Evolutionary conservation across 169 alveolate species (phyloP).

Genomic region (Eimeria praecox): DNA sequence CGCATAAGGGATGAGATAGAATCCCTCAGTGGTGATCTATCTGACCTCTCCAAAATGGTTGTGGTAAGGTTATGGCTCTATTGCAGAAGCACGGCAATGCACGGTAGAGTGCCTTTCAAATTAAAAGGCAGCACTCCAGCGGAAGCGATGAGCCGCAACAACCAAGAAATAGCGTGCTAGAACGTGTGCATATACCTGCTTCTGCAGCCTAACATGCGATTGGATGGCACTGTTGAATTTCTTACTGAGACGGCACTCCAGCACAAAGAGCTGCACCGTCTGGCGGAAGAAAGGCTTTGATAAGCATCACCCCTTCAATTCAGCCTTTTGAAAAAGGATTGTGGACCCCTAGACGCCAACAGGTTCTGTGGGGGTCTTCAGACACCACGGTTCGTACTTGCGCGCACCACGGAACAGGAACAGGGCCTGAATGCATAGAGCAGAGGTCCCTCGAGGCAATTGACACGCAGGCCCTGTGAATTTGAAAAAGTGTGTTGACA

Average conservation of each 20-base stretch:
- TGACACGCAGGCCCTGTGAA: background rate
- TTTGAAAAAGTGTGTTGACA: no score
- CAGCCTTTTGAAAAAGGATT: background rate
- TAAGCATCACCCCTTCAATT: background rate
- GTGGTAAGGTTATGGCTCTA: background rate
- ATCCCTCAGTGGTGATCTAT: conserved; percentile 33
- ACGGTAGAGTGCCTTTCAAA: background rate
- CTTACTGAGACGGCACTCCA: conserved; percentile 72
- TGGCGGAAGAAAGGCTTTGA: background rate
- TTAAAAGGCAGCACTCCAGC: background rate
- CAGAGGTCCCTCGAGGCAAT: background rate
- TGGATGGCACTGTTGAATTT: conserved; percentile 71
- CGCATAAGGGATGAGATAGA: conserved; percentile 73
- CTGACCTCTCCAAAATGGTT: conserved; percentile 43
- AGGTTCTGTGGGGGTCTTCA: background rate
- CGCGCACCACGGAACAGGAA: background rate
- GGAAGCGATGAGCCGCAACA: background rate
- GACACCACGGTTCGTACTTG: background rate
- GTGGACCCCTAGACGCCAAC: background rate
- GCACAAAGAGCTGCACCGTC: conserved; percentile 35
- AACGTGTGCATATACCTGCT: background rate
- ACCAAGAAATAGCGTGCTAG: background rate
- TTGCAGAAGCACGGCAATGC: background rate
- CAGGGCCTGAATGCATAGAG: background rate
- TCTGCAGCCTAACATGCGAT: conserved; percentile 74